Evolutionary conservation across 208 protist genomes (phyloP), one percentile per base, ranked within the genome.

Genomic region (Acanthamoeba polyphaga): DNA sequence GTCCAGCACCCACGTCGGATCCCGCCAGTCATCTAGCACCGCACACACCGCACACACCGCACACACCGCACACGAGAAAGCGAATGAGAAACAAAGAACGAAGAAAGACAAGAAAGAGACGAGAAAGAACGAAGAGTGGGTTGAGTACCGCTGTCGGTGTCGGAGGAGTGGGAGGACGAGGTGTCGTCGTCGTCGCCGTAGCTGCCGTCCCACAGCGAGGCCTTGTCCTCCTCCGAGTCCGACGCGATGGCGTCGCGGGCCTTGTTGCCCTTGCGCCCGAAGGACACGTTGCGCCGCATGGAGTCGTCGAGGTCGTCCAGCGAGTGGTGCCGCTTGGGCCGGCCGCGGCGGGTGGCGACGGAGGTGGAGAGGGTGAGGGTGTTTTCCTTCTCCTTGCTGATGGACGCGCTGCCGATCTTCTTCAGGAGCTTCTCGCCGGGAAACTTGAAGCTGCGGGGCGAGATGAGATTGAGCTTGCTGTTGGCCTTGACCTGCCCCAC

Each of bases 391-490:
- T 88, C 53, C 80, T 55, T 64, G 7, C 12, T n/a, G n/a, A 32
- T 24, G 32, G 12, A 22, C 70, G 80, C 22, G 43, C 53, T 64
- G 49, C 80, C 80, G 51, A 88, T 88, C 80, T 88, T 88, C 29
- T 88, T 88, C 49, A 88, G 53, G 49, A 88, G 51, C 51, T 88
- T 88, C 51, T 88, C 80, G 38, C 74, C 74, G 1, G 80, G 80
- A 17, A 88, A 88, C 9, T 88, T 88, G 80, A 88, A 88, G 80
- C 74, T 82, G 74, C 80, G 80, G 22, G 80, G 80, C 49, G 80
- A 88, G 80, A 88, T 88, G 49, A 88, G 80, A 64, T 88, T 88
- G 32, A 88, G 80, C 49, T 88, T 88, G 80, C 80, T 88, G 80
- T 64, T 88, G 15, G 80, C 19, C n/a, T 88, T 88, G 15, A 88